Base-by-base conservation (phyloP, 495 filamentous ascomycete genomes). In the Xylaria nigripes region DNA sequence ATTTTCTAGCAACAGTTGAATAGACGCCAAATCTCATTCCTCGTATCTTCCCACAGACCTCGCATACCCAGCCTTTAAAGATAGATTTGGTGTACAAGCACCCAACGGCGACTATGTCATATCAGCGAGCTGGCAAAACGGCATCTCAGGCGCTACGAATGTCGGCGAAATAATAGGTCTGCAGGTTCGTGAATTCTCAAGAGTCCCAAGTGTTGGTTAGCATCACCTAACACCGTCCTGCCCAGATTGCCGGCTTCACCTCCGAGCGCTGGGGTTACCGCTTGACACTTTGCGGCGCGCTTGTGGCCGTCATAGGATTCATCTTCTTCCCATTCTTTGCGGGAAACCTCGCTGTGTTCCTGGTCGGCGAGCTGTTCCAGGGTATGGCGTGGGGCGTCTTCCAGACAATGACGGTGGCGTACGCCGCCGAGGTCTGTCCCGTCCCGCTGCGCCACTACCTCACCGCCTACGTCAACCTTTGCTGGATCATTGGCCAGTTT, bases 351-450 rank as follows among this genome's bases (percentile, higher is more conserved):
- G 65, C 79, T 36, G 64, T 81, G 7, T 75, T 90, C 27, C 71
- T 84, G 12, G 79, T 77, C 6, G 85, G 79, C 32, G 85, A 85
- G 63, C 77, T 89, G 30, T 73, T 90, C 45, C 81, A 81, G 51
- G 85, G 86, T 50, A 80, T 90, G 57, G 83, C 85, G 3, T 88
- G 84, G 83, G 86, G 86, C 49, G 68, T 80, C 46, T 82, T 77
- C 66, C 73, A 74, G 49, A 77, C 76, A 16, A 70, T 80, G 53
- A 73, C 73, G 0, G 71, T 75, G 0, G 66, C 77, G 0, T 82
- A 82, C 54, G 72, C 77, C 0, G 76, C 76, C 10, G 81, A 84
- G 55, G 79, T 85, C 45, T 80, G 75, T 48, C 84, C 84, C 13
- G 78, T 85, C 21, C 72, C 76, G 6, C 71, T 87, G 44, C 80